Percentiles rank a stretch among this genome's conserved stretches.
These are phyloP conservation scores for Penicillium sp. DNA, from an alignment of 2,329 filamentous ascomycete species.

Conservation along the genomic window DNA sequence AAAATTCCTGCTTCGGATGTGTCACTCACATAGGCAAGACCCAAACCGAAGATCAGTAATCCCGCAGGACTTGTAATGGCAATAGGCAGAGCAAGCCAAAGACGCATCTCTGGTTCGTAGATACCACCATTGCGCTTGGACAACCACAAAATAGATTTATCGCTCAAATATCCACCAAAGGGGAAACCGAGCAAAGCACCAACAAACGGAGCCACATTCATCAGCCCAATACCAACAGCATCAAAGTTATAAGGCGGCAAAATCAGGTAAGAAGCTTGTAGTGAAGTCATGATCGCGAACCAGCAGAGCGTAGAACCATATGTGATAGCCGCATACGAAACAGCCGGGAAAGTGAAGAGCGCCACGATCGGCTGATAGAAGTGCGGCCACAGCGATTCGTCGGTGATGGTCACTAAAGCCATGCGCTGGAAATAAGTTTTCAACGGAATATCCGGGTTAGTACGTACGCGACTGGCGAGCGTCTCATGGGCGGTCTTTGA, in stretches of 20 bases:
- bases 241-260: conserved; percentile 42
- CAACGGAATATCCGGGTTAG: conserved; percentile 32
- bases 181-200: conserved; percentile 38
- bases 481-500: background rate
- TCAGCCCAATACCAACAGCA: conserved; percentile 38
- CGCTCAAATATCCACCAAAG: conserved; percentile 37
- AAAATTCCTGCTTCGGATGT: background rate
- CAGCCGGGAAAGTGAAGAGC: conserved; percentile 50
- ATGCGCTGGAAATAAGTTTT: conserved; percentile 49
- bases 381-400: conserved; percentile 21
- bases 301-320: conserved; percentile 41
- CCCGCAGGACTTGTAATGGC: conserved; percentile 35
- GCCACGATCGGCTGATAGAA: conserved; percentile 30
- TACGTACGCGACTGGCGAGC: background rate
- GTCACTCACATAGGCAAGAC: conserved; percentile 25
- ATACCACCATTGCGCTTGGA: conserved; percentile 41
- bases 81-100: conserved; percentile 32
- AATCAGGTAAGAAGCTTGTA: conserved; percentile 38
- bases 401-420: conserved; percentile 29
- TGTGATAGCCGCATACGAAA: conserved; percentile 40
- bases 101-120: conserved; percentile 47
- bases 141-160: conserved; percentile 39
- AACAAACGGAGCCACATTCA: conserved; percentile 43
- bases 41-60: conserved; percentile 42
- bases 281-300: conserved; percentile 40